A percentile compares a stretch with the other conserved stretches of the same genome.
Conservation (phyloP, 2,329 filamentous ascomycete genomes). For the Paecilomyces fulvus region DNA sequence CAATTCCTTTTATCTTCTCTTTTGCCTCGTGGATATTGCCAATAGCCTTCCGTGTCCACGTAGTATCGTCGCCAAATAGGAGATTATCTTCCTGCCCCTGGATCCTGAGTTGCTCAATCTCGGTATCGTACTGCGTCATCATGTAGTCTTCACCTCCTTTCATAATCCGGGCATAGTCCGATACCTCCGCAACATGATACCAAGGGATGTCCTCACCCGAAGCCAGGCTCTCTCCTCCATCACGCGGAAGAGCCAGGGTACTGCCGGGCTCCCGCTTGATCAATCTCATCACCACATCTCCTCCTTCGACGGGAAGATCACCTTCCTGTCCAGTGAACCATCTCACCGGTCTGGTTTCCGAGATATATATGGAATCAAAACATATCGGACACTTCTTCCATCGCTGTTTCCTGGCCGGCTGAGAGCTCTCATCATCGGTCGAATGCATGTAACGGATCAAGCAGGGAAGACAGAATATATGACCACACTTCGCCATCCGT, state of each 20-base stretch:
- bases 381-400: conserved; percentile 98
- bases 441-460: conserved; percentile 94
- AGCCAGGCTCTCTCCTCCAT: conserved; percentile 63
- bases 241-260: conserved; percentile 78
- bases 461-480: conserved; percentile 93
- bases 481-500: conserved; percentile 92
- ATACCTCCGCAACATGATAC: conserved; percentile 87
- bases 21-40: conserved; percentile 64
- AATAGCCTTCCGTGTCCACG: conserved; percentile 83
- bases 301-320: conserved; percentile 68
- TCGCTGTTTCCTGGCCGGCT: conserved; percentile 59
- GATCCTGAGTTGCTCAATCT: conserved; percentile 63
- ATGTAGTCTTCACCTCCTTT: conserved; percentile 89
- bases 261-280: conserved; percentile 73
- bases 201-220: conserved; percentile 76
- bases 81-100: conserved; percentile 86
- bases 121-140: conserved; percentile 66
- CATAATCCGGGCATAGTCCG: conserved; percentile 94
- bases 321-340: conserved; percentile 88
- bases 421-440: conserved; percentile 58
- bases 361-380: conserved; percentile 86
- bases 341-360: conserved; percentile 78
- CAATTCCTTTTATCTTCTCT: conserved; percentile 62
- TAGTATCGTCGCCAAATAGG: conserved; percentile 85
- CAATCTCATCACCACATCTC: conserved; percentile 80